These are phyloP conservation scores for Fusarium falciforme DNA, from an alignment of 2,329 filamentous ascomycete species.

Conservation along the genomic window DNA sequence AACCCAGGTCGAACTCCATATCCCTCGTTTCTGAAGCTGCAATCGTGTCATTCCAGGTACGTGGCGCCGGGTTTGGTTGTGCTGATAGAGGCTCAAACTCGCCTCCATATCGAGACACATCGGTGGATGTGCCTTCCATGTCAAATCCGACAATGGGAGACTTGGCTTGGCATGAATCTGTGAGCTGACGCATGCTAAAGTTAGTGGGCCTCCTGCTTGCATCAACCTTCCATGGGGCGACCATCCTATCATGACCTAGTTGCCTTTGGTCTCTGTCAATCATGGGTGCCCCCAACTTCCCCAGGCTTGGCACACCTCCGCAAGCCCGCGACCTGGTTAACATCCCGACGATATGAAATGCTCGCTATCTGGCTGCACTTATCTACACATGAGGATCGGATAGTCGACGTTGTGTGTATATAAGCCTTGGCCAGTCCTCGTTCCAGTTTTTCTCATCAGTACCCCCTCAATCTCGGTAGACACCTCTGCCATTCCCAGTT, in stretches of 20 bases:
- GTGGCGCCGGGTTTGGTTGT: not conserved
- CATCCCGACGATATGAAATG: not conserved
- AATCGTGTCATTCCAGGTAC: not conserved
- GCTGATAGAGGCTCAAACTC: conserved; percentile 64
- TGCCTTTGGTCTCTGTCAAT: not conserved
- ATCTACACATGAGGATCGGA: not conserved
- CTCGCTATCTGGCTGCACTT: not conserved
- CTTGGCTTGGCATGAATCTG: conserved; percentile 40
- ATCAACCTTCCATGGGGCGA: not conserved
- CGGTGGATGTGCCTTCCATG: conserved; percentile 74
- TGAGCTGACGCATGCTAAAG: not conserved
- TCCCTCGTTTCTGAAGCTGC: not conserved
- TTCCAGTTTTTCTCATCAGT: not conserved
- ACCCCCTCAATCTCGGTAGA: not conserved
- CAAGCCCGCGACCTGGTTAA: not conserved
- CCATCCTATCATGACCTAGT: not conserved
- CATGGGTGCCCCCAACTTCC: not conserved
- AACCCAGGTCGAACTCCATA: not conserved
- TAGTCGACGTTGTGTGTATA: not conserved
- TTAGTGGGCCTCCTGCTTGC: not conserved
- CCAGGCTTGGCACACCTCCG: not conserved
- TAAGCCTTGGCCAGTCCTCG: not conserved
- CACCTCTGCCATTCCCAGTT: not conserved
- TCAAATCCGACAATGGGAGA: conserved; percentile 65
- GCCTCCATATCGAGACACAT: conserved; percentile 76